These are phyloP conservation scores for Rhizopogon parksii DNA, from an alignment of 1,284 basidiomycete species.

Conservation along the genomic window DNA sequence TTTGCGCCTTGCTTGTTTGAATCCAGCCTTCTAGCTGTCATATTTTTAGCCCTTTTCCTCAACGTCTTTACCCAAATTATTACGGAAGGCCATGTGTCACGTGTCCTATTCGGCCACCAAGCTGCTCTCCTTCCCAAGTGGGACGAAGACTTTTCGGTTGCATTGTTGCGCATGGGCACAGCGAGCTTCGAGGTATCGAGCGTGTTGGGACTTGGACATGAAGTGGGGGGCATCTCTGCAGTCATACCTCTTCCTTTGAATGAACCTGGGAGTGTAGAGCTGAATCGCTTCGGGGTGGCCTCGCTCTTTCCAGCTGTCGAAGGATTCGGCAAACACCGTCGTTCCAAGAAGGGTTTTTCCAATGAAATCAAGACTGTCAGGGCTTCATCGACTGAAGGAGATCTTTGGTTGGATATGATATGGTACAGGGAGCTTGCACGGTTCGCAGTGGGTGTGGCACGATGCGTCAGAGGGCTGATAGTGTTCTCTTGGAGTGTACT, in stretches of 20 bases:
- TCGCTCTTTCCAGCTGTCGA: constrained; percentile 27
- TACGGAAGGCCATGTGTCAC: constrained; percentile 42
- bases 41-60: constrained; percentile 48
- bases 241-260: constrained; percentile 22
- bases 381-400: constrained; percentile 28
- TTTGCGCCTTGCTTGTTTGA: constrained; percentile 68
- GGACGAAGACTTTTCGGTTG: constrained; percentile 70
- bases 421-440: constrained; percentile 43
- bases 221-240: constrained; percentile 50
- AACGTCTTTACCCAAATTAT: constrained; percentile 60
- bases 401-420: constrained; percentile 36
- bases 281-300: constrained; percentile 38
- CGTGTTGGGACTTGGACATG: constrained; percentile 64
- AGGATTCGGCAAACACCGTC: constrained; percentile 15
- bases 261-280: constrained; percentile 30
- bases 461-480: constrained; percentile 34
- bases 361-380: constrained; percentile 46
- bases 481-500: constrained; percentile 19
- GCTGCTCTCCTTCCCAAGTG: constrained; percentile 38
- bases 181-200: constrained; percentile 69
- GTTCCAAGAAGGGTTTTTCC: constrained; percentile 31
- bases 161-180: constrained; percentile 62
- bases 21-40: constrained; percentile 47
- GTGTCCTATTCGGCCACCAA: constrained; percentile 42
- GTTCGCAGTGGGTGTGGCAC: constrained; percentile 31